Conservation (phyloP, 23 red algal species). For the Agarophyton chilense region DNA sequence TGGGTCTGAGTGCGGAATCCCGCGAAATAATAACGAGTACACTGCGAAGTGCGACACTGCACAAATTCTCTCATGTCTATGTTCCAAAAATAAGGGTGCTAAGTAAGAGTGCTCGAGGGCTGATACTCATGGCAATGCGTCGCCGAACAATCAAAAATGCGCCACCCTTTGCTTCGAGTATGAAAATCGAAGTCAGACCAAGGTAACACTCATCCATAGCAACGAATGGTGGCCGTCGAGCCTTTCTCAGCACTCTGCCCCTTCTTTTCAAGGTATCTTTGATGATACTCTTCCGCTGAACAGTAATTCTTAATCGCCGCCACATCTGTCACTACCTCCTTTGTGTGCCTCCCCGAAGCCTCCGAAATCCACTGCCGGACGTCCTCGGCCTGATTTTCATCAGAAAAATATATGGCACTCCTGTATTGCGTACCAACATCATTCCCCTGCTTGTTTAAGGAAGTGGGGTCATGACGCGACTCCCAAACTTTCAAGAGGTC, state of each 20-base stretch:
- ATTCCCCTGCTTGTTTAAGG: conserved; percentile 92
- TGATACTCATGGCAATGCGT: no score
- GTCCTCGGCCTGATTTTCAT: conserved; percentile 80
- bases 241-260: conserved; percentile 70
- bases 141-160: conserved; percentile 12
- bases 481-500: conserved; percentile 83
- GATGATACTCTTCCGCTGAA: conserved; percentile 89
- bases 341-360: not conserved
- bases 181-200: not conserved
- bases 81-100: no score
- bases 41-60: no score
- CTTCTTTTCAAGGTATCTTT: conserved; percentile 92
- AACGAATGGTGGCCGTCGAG: conserved; percentile 42
- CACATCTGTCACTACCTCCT: conserved; percentile 59
- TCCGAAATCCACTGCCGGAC: conserved; percentile 47
- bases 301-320: conserved; percentile 67
- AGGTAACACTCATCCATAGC: conserved; percentile 54
- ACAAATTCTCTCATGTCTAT: no score
- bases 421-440: conserved; percentile 92
- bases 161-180: not conserved
- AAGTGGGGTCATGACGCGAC: conserved; percentile 81
- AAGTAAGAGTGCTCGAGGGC: no score
- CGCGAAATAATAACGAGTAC: no score
- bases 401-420: conserved; percentile 78
- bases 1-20: no score